These are phyloP conservation scores for Lupinus albus DNA, from an alignment of 306 rosid species.

Conservation along the genomic window DNA sequence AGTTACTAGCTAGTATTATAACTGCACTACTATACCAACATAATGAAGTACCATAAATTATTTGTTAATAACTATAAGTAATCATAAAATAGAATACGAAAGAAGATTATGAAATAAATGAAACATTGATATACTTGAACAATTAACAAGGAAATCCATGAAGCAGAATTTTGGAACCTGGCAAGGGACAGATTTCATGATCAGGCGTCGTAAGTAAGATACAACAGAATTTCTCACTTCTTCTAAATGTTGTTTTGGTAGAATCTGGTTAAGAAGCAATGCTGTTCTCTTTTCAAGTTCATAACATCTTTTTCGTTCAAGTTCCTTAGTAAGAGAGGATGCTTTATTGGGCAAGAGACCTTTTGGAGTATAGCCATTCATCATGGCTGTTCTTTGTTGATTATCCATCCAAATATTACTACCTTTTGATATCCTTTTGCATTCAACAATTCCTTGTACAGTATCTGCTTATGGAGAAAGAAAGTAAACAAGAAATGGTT, in stretches of 20 bases:
- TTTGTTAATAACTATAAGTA: neutral
- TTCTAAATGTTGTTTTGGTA: constrained; percentile 63
- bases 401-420: constrained; percentile 54
- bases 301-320: constrained; percentile 62
- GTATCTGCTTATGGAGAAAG: neutral
- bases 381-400: constrained; percentile 48
- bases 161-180: constrained; percentile 50
- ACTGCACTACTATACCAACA: neutral
- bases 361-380: constrained; percentile 58
- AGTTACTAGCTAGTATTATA: neutral
- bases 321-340: constrained; percentile 48
- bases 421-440: neutral
- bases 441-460: neutral
- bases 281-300: constrained; percentile 64
- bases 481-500: neutral
- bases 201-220: constrained; percentile 56
- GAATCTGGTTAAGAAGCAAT: constrained; percentile 63
- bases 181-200: constrained; percentile 56
- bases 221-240: constrained; percentile 58
- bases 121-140: neutral
- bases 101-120: neutral
- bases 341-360: constrained; percentile 61
- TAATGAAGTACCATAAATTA: neutral
- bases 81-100: neutral
- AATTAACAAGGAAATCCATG: neutral